phyloP scores from a whole-genome alignment of 257 asterid genomes.

The Solanum commersonii region DNA sequence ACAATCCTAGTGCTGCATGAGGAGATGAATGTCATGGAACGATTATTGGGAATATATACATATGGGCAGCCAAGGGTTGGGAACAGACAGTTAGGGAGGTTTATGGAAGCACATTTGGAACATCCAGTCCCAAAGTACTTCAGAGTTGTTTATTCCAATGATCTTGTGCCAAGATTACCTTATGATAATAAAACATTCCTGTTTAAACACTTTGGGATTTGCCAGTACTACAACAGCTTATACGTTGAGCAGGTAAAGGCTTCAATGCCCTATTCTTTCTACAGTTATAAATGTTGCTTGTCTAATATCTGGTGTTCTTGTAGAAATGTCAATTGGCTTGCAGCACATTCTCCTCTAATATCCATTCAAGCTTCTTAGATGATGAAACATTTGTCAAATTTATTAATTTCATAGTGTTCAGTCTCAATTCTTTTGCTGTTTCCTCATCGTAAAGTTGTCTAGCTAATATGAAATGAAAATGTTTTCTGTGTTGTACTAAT shows the following conservation, averaged over 20 bases:
- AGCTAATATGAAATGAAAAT: not conserved
- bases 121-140: constrained; percentile 52
- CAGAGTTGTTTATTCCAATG: constrained; percentile 79
- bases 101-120: constrained; percentile 53
- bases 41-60: constrained; percentile 58
- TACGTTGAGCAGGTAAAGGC: constrained; percentile 52
- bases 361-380: not conserved
- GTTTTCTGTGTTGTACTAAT: not conserved
- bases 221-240: constrained; percentile 72
- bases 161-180: constrained; percentile 91
- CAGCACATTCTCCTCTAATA: not conserved
- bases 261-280: not conserved
- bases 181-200: constrained; percentile 73
- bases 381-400: not conserved
- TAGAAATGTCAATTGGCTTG: not conserved
- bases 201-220: constrained; percentile 81
- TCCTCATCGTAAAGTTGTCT: not conserved
- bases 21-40: constrained; percentile 50
- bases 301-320: not conserved
- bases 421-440: not conserved
- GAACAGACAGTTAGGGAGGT: constrained; percentile 43
- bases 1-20: constrained; percentile 53
- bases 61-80: constrained; percentile 92
- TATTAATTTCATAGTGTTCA: not conserved
- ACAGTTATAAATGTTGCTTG: not conserved